Percentiles rank a stretch among this genome's conserved stretches.
phyloP scores from a whole-genome alignment of 345 rosid species.

The Eucalyptus curtisii region DNA sequence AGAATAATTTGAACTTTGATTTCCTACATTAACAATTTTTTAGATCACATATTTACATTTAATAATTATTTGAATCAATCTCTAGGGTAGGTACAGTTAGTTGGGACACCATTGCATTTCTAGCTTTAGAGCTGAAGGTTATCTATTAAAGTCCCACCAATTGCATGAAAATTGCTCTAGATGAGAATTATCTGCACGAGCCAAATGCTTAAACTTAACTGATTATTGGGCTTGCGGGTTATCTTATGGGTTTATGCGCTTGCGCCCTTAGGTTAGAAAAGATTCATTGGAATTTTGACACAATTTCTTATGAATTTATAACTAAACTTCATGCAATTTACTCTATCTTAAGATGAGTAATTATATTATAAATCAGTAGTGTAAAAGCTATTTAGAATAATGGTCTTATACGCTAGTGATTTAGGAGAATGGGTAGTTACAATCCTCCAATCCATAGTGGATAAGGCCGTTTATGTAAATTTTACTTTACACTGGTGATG shows the following conservation, averaged over 20 bases:
- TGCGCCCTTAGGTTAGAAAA: not conserved
- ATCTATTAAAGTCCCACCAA: not conserved
- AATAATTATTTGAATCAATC: not conserved
- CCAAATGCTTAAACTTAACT: not conserved
- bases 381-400: not conserved
- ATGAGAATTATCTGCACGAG: fast-evolving
- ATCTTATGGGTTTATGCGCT: not conserved
- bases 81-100: not conserved
- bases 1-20: not conserved
- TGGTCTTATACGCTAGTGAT: not conserved
- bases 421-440: not conserved
- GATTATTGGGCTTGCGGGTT: not conserved
- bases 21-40: not conserved
- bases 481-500: fast-evolving
- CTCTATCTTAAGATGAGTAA: not conserved
- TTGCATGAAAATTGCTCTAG: not conserved
- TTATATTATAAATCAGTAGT: not conserved
- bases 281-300: not conserved
- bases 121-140: not conserved
- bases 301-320: not conserved
- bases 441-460: not conserved
- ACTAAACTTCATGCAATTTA: not conserved
- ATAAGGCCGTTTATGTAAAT: not conserved
- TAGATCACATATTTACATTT: not conserved
- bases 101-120: not conserved